Percentiles rank a stretch among this genome's conserved stretches.
Evolutionary conservation across 441 rosid genomes (phyloP).

Genomic region (Euphorbia celastroides): DNA sequence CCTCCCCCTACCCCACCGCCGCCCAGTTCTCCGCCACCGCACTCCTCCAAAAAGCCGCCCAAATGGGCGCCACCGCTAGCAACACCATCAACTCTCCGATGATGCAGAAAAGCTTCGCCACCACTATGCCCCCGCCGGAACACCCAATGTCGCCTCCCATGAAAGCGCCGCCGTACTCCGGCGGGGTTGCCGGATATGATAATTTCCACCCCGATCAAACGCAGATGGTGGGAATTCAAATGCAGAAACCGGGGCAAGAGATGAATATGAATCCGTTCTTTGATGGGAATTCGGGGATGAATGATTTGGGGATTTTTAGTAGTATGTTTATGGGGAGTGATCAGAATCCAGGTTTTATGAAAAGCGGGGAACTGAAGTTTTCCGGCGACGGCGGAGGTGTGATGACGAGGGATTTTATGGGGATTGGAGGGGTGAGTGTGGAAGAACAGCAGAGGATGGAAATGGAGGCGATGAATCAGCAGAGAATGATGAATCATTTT

Average conservation of each 20-base stretch:
- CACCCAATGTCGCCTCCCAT: slow-evolving; percentile 31
- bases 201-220: slow-evolving; percentile 29
- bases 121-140: slow-evolving; percentile 39
- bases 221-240: slow-evolving; percentile 24
- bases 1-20: slow-evolving; percentile 23
- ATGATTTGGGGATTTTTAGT: slow-evolving; percentile 41
- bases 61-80: slow-evolving; percentile 61
- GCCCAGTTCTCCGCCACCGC: slow-evolving; percentile 61
- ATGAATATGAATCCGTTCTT: slow-evolving; percentile 33
- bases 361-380: slow-evolving; percentile 30
- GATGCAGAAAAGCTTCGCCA: slow-evolving; percentile 58
- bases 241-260: slow-evolving; percentile 33
- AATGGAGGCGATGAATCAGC: slow-evolving; percentile 37
- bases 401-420: slow-evolving; percentile 60
- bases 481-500: slow-evolving; percentile 31
- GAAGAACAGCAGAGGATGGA: slow-evolving; percentile 38
- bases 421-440: slow-evolving; percentile 43
- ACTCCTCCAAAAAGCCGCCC: slow-evolving; percentile 51
- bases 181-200: slow-evolving; percentile 18
- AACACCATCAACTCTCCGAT: slow-evolving; percentile 55
- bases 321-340: slow-evolving; percentile 34
- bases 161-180: slow-evolving; percentile 25
- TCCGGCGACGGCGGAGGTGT: slow-evolving; percentile 22
- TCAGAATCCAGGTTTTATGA: slow-evolving; percentile 28
- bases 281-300: slow-evolving; percentile 26